Conservation (phyloP, 768 basidiomycete species). For the Podaxis sp. region DNA sequence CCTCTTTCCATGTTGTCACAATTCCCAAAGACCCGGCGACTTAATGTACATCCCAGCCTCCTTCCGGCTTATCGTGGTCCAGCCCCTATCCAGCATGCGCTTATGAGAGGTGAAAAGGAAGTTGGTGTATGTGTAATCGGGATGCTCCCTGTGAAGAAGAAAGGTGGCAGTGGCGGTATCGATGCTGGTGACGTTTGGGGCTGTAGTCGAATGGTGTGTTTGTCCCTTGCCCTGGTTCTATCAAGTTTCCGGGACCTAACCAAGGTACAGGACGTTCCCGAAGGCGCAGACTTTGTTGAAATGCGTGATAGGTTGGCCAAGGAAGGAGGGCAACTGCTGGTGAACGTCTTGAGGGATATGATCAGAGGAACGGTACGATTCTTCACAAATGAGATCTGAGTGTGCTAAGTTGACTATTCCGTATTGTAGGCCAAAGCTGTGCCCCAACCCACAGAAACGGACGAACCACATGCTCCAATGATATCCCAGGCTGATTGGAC, state of each 20-base stretch:
- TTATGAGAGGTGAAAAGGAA: conserved; percentile 62
- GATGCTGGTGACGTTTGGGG: conserved; percentile 80
- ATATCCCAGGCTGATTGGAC: conserved; percentile 54
- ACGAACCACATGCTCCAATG: conserved; percentile 53
- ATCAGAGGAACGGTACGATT: conserved; percentile 37
- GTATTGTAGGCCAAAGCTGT: conserved; percentile 42
- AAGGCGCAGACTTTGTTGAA: conserved; percentile 47
- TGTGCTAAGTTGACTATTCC: not conserved
- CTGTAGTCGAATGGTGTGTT: conserved; percentile 50
- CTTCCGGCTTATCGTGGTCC: conserved; percentile 88
- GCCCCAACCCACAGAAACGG: conserved; percentile 42
- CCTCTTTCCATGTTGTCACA: conserved; percentile 56
- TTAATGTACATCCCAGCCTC: conserved; percentile 91
- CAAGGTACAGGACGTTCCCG: conserved; percentile 24
- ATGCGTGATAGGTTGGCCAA: conserved; percentile 61
- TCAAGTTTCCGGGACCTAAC: not conserved
- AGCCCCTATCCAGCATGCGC: conserved; percentile 84
- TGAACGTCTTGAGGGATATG: conserved; percentile 67
- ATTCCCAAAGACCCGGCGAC: conserved; percentile 56
- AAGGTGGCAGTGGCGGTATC: conserved; percentile 50
- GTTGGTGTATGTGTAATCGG: conserved; percentile 84
- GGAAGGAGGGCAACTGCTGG: conserved; percentile 69
- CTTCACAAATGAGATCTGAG: not conserved
- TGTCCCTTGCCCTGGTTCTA: not conserved
- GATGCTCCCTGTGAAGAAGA: conserved; percentile 46